Percentiles rank a stretch among this genome's conserved stretches.
phyloP scores from a whole-genome alignment of 179 eudicot genomes.

The Drosera spatulata region DNA sequence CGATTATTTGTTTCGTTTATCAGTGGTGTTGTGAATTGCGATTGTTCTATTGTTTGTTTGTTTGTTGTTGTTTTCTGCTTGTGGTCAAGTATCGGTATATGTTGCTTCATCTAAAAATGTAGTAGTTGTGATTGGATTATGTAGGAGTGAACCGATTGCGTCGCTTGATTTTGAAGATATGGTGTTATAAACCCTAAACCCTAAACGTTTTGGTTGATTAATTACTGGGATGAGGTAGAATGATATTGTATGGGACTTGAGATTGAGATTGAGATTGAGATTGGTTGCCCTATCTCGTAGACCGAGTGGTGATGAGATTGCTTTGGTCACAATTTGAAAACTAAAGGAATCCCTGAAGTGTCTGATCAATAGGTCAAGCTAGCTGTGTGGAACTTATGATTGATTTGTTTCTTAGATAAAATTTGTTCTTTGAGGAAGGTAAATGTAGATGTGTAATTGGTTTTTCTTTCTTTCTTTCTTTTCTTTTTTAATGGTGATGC shows the following conservation, averaged over 20 bases:
- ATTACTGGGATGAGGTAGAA: too few species aligned
- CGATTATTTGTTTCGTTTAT: neutral
- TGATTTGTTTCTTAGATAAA: neutral
- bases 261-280: too few species aligned
- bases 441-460: neutral
- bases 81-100: too few species aligned
- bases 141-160: too few species aligned
- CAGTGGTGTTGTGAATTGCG: neutral
- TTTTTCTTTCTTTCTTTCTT: neutral
- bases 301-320: neutral
- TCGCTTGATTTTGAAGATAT: too few species aligned
- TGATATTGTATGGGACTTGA: too few species aligned
- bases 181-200: too few species aligned
- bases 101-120: too few species aligned
- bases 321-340: neutral
- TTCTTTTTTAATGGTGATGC: slow-evolving; percentile 14
- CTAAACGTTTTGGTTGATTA: too few species aligned
- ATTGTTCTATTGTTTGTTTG: neutral
- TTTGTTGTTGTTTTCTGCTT: neutral
- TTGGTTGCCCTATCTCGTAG: too few species aligned
- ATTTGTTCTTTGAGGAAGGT: neutral
- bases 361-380: neutral
- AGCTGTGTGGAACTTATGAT: neutral
- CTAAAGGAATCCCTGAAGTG: neutral
- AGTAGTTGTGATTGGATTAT: too few species aligned